Evolutionary conservation across 176 grass and related monocot species (phyloP).

Genomic region (Tillandsia leiboldiana): DNA sequence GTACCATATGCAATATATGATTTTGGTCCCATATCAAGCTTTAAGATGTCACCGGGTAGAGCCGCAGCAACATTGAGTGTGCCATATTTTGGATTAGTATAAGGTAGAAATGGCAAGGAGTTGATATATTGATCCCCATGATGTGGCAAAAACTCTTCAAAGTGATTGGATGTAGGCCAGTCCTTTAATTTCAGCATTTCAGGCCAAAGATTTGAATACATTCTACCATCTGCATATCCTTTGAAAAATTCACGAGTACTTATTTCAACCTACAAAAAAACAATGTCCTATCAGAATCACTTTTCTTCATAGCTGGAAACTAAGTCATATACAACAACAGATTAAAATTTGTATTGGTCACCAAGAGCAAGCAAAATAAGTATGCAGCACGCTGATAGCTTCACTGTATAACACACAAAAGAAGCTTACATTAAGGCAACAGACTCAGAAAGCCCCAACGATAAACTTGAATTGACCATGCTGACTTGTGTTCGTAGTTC

Average conservation of each 20-base stretch:
- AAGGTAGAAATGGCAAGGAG: constrained; percentile 58
- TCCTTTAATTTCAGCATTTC: constrained; percentile 82
- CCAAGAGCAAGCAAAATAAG: background rate
- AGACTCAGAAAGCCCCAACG: no score
- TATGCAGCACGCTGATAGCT: no score
- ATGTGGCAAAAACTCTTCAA: constrained; percentile 64
- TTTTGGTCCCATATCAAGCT: constrained; percentile 81
- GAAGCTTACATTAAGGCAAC: no score
- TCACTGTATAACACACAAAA: no score
- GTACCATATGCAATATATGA: constrained; percentile 84
- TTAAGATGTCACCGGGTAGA: constrained; percentile 46
- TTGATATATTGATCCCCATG: constrained; percentile 47
- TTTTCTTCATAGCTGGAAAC: background rate
- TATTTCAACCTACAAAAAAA: constrained; percentile 39
- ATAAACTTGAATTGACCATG: no score
- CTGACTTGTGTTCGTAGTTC: no score
- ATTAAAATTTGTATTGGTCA: no score
- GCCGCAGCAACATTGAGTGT: constrained; percentile 46
- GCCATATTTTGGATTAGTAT: constrained; percentile 61
- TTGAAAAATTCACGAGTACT: constrained; percentile 35
- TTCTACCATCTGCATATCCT: constrained; percentile 42
- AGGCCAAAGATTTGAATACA: constrained; percentile 55
- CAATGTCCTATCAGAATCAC: background rate
- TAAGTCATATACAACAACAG: background rate
- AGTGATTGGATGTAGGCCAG: constrained; percentile 67